Percentiles rank a stretch among this genome's conserved stretches.
Evolutionary conservation across 164 flowering plant species (phyloP).

Genomic region (Paratinospora sagittata): DNA sequence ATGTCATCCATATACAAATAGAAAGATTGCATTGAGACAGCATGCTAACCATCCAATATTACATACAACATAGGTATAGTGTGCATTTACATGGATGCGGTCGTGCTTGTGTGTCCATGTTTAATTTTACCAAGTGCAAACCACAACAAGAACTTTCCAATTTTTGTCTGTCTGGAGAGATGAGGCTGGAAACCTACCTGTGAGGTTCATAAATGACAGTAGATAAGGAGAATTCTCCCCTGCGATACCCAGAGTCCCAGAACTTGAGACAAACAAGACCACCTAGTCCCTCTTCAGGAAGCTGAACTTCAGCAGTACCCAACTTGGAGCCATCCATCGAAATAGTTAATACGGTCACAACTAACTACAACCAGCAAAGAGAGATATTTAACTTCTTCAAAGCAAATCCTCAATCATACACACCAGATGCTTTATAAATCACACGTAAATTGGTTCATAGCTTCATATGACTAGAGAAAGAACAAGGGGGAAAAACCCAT

Average conservation of each 20-base stretch:
- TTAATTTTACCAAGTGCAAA: neutral
- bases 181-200: constrained; percentile 40
- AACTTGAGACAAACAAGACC: constrained; percentile 81
- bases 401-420: neutral
- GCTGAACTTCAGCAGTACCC: constrained; percentile 75
- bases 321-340: constrained; percentile 79
- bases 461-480: neutral
- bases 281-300: constrained; percentile 84
- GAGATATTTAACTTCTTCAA: neutral
- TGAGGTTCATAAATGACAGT: constrained; percentile 95
- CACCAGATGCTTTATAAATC: neutral
- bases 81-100: neutral
- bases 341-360: constrained; percentile 50
- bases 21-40: too few relatives aligned
- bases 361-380: constrained; percentile 45
- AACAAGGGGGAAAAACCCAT: neutral
- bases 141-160: neutral
- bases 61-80: neutral
- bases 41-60: neutral
- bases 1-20: too few relatives aligned
- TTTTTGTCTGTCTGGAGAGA: neutral
- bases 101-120: neutral
- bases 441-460: neutral
- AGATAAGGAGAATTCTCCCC: constrained; percentile 53
- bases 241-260: constrained; percentile 50